Percentiles rank a stretch among this genome's conserved stretches.
Conservation (phyloP, 441 rosid species). For the Eruca vesicaria region DNA sequence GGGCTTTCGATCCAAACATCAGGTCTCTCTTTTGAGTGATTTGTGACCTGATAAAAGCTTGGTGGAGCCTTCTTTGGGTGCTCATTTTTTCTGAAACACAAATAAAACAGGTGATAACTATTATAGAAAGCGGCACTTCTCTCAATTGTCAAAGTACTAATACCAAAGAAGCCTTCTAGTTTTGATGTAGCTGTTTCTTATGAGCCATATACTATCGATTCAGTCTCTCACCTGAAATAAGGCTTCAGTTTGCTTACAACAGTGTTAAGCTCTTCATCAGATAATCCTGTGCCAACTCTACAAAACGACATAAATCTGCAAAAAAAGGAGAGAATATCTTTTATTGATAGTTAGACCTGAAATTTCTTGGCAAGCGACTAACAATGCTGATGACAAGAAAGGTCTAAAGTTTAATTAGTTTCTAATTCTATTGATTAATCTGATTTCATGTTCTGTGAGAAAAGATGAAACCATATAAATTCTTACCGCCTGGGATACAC, state of each 20-base stretch:
- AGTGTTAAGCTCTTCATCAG: constrained; percentile 85
- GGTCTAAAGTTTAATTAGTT: neutral
- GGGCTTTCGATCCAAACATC: constrained; percentile 99
- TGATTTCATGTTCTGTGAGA: neutral
- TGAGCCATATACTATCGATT: neutral
- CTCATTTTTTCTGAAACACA: constrained; percentile 69
- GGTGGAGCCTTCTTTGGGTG: constrained; percentile 86
- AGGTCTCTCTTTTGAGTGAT: constrained; percentile 92
- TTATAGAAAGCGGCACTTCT: neutral
- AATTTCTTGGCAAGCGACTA: neutral
- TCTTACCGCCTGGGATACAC: constrained; percentile 75
- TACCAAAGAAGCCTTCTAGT: neutral
- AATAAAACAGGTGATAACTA: neutral
- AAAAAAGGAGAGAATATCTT: constrained; percentile 12
- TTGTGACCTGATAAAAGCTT: constrained; percentile 86
- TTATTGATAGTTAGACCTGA: neutral
- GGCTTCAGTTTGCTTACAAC: constrained; percentile 88
- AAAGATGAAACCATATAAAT: neutral
- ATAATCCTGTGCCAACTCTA: constrained; percentile 94
- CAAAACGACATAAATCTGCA: constrained; percentile 94
- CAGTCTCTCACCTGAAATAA: constrained; percentile 68
- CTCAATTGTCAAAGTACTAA: neutral
- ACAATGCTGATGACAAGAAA: neutral
- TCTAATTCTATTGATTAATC: neutral
- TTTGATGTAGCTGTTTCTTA: neutral